phyloP scores from a whole-genome alignment of 768 basidiomycete species.

The Pleurotus tuber-regium region DNA sequence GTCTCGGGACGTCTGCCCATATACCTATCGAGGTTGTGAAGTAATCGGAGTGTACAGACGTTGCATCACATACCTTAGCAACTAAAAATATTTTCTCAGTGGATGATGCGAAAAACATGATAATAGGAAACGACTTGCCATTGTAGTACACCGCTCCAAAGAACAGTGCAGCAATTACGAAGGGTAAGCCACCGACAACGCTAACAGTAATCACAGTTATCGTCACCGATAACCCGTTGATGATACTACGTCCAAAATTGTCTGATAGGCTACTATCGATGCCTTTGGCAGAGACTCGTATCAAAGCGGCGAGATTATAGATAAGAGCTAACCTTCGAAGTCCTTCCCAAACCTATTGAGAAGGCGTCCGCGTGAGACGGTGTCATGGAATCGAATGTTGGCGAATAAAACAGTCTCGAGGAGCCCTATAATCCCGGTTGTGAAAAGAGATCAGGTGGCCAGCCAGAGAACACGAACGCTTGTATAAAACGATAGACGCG shows the following conservation, averaged over 20 bases:
- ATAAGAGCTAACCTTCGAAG: conserved; percentile 59
- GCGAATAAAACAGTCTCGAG: conserved; percentile 84
- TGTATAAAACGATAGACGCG: conserved; percentile 76
- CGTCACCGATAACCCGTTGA: conserved; percentile 63
- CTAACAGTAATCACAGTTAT: conserved; percentile 77
- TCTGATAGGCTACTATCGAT: conserved; percentile 84
- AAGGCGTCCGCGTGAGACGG: conserved; percentile 75
- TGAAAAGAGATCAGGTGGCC: background rate
- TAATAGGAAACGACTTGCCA: conserved; percentile 37
- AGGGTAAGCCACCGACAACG: conserved; percentile 75
- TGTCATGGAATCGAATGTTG: conserved; percentile 91
- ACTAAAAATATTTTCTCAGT: conserved; percentile 22
- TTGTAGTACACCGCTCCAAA: conserved; percentile 69
- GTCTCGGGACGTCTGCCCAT: conserved; percentile 85
- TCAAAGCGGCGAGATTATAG: too few relatives aligned
- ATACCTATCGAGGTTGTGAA: conserved; percentile 28
- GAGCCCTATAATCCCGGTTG: conserved; percentile 36
- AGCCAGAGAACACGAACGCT: conserved; percentile 38
- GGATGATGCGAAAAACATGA: background rate
- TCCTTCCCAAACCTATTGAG: conserved; percentile 89
- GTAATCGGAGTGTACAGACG: background rate
- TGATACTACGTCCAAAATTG: conserved; percentile 78
- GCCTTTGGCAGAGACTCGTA: conserved; percentile 44
- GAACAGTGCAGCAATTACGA: conserved; percentile 56
- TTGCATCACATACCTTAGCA: conserved; percentile 30